Base-by-base conservation (phyloP, 2,329 filamentous ascomycete species). In the Emericellopsis atlantica region DNA sequence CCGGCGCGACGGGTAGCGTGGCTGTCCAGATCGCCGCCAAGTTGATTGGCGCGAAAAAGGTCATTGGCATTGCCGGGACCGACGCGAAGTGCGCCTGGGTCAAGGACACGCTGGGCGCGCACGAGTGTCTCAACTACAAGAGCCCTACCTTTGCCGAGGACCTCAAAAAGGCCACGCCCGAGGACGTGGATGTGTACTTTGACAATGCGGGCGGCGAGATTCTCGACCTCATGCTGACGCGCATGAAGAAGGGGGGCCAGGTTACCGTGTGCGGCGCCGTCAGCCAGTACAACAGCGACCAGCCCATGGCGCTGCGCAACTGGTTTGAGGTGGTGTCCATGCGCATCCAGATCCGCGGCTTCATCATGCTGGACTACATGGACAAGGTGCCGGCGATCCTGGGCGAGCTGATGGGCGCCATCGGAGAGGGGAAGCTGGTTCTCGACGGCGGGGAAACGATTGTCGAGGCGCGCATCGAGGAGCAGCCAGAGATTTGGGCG, bases 21-120 rank as follows among this genome's bases (percentile, higher is more conserved):
- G 84, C 76, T 0, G 83, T 81, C 0, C 84, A 90, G 61, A 85
- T 21, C 18, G 18, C 89, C 48, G 81, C 81, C n/a, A 87, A 85
- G 65, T 61, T 86, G 40, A 76, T 78, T 57, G 84, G 81, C 11
- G 61, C 62, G 36, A 50, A 67, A 5, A 21, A 21, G 4, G 75
- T 85, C 8, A 58, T 82, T 18, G 81, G 81, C 6, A 67, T 85
- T 45, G 78, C 79, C 1, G 81, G 81, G 0, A 72, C 68, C 40
- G 69, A 76, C 31, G 75, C 81, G 32, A 86, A 86, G 62, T 82
- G 75, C 49, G 59, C 65, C 39, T 84, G 79, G 70, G 56, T 88
- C 45, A 71, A 64, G 4, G 61, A 72, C 44, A 73, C 79, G 51
- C 59, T 85, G 21, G 79, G 80, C 2, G 81, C 81, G 44, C 80